Base-by-base conservation (phyloP, 176 grass and related monocot genomes). In the Cenchrus purpureus region DNA sequence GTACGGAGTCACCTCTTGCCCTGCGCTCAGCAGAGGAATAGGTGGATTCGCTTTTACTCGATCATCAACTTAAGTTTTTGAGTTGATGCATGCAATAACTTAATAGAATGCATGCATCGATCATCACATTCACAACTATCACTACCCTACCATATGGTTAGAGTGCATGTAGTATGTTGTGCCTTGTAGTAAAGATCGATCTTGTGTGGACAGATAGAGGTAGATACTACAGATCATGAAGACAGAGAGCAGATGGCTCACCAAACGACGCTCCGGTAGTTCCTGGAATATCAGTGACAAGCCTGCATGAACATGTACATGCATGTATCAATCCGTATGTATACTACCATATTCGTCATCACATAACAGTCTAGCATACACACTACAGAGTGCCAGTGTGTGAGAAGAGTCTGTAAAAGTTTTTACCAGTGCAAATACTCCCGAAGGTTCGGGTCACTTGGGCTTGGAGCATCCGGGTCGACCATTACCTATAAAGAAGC, bases 391-490 rank as follows among this genome's bases (percentile, higher is more conserved):
- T 34, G 46, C 12, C 25, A 6, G 1, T 31, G 31, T n/a, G n/a
- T n/a, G n/a, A n/a, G 6, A 3, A 53, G 11, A 50, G 3, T 51
- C 49, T 52, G 50, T 3, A 12, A 10, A 54, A 54, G 52, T 4
- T 54, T 54, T 54, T 81, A 92, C 94, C 94, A 97, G 74, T 97
- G 94, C 15, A 97, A 49, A 46, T 90, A 85, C 83, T 97, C 94
- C 22, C 87, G 88, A 10, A 89, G 86, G 14, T 78, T 69, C 0
- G 94, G 90, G 11, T 97, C 90, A 69, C 92, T 97, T 80, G 94
- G 94, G 54, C 68, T 97, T 69, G 94, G 94, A 74, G 94, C 80
- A 80, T 97, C 94, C 25, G 94, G 94, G 85, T 97, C 90, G 57
- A 97, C 82, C 92, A 97, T 90, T 16, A 89, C 85, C 94, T 97